These are phyloP conservation scores for Raffaelea ambrosiae DNA, from an alignment of 2,329 filamentous ascomycete genomes.

Conservation along the genomic window DNA sequence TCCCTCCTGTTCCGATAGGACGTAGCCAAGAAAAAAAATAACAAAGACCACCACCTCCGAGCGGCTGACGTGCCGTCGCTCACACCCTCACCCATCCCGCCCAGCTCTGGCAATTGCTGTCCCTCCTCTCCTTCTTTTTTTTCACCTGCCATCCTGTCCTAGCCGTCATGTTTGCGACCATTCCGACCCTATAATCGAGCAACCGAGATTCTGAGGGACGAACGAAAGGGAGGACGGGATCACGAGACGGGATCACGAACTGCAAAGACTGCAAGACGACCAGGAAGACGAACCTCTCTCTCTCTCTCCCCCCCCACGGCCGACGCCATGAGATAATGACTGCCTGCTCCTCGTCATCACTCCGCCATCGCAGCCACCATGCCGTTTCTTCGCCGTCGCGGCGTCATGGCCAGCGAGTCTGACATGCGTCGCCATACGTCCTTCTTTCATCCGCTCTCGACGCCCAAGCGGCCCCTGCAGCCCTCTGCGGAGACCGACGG, in stretches of 20 bases:
- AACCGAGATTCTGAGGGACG: no score
- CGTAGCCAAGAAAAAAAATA: no score
- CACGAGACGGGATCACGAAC: no score
- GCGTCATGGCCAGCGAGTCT: constrained; percentile 50
- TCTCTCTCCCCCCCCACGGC: no score
- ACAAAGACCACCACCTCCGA: not conserved
- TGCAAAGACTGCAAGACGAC: no score
- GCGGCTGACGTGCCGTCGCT: not conserved
- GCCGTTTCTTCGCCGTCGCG: constrained; percentile 55
- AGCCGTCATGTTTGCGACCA: constrained; percentile 1
- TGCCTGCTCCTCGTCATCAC: not conserved
- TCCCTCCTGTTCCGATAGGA: no score
- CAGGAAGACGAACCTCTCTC: no score
- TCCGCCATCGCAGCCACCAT: constrained; percentile 26
- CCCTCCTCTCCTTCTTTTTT: not conserved
- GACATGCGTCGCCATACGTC: constrained; percentile 46
- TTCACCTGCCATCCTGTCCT: not conserved
- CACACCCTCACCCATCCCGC: not conserved
- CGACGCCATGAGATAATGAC: not conserved
- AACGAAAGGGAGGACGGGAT: no score
- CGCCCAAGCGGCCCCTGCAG: constrained; percentile 13
- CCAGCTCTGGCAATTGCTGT: not conserved
- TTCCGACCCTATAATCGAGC: no score
- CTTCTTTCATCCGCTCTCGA: constrained; percentile 20
- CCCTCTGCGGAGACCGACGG: not conserved